phyloP scores from a whole-genome alignment of 495 filamentous ascomycete genomes.

The Aspergillus avenaceus region DNA sequence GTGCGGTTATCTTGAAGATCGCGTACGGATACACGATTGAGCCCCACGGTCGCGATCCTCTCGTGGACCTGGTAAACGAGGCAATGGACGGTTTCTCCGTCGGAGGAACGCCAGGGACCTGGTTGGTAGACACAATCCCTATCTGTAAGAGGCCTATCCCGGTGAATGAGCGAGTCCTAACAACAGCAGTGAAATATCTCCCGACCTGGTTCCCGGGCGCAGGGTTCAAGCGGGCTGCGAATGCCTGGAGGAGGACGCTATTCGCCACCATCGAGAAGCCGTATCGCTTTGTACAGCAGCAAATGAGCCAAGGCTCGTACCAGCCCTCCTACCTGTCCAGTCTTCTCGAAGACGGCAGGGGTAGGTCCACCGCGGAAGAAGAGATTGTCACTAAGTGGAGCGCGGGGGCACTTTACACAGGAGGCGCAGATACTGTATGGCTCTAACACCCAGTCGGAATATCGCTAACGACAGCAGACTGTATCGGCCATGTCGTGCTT shows the following conservation, averaged over 20 bases:
- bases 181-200: slow-evolving; percentile 31
- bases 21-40: slow-evolving; percentile 45
- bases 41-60: slow-evolving; percentile 30
- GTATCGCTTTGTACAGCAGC: slow-evolving; percentile 39
- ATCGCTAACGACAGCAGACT: slow-evolving; percentile 11
- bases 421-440: slow-evolving; percentile 50
- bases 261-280: slow-evolving; percentile 27
- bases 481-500: slow-evolving; percentile 29
- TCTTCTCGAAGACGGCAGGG: slow-evolving; percentile 21
- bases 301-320: slow-evolving; percentile 30
- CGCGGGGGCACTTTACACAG: slow-evolving; percentile 49
- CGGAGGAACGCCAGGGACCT: slow-evolving; percentile 34
- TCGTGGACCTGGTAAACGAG: slow-evolving; percentile 33
- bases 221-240: slow-evolving; percentile 40
- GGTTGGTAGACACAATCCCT: slow-evolving; percentile 37
- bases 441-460: not conserved
- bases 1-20: slow-evolving; percentile 41
- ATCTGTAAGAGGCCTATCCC: slow-evolving; percentile 3
- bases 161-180: not conserved
- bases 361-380: slow-evolving; percentile 15
- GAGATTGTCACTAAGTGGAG: slow-evolving; percentile 37
- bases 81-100: slow-evolving; percentile 33
- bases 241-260: slow-evolving; percentile 27
- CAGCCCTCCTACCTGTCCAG: slow-evolving; percentile 36
- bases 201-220: slow-evolving; percentile 50